A percentile compares a stretch with the other conserved stretches of the same genome.
Conservation (phyloP, 371 early-diverging fungal genomes). For the Homolaphlyctis polyrhiza region DNA sequence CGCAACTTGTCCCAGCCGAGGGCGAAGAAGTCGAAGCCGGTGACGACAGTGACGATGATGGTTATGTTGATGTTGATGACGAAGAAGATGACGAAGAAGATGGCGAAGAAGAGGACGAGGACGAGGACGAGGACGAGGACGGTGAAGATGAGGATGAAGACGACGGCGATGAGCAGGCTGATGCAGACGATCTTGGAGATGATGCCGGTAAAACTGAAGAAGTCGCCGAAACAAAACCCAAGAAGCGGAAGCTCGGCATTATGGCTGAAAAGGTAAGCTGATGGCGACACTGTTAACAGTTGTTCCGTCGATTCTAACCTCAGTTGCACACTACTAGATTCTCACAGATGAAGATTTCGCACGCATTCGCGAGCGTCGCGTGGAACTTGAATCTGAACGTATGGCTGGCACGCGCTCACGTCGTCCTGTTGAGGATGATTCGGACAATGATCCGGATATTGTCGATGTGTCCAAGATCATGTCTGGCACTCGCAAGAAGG, state of each 20-base stretch:
- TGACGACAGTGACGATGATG: conserved; percentile 43
- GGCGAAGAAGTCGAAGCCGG: conserved; percentile 32
- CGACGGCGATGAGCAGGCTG: conserved; percentile 5
- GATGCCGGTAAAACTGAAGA: conserved; percentile 14
- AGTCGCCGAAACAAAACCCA: neutral
- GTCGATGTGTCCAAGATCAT: conserved; percentile 64
- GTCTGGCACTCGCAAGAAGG: conserved; percentile 81
- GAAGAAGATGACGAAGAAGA: conserved; percentile 40
- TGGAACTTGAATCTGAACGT: conserved; percentile 50
- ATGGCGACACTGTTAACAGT: neutral
- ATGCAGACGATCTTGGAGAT: conserved; percentile 42
- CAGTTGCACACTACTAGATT: conserved; percentile 43
- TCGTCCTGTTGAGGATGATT: conserved; percentile 15
- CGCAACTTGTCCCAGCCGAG: too few relatives aligned
- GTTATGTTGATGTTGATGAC: conserved; percentile 26
- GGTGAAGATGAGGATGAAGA: conserved; percentile 37
- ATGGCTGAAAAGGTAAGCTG: conserved; percentile 19
- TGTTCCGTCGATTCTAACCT: neutral
- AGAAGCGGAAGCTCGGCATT: conserved; percentile 19
- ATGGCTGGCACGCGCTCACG: conserved; percentile 18
- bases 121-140: conserved; percentile 30
- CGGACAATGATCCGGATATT: conserved; percentile 24
- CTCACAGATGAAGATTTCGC: conserved; percentile 91
- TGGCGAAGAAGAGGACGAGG: conserved; percentile 1
- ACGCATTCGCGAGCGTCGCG: conserved; percentile 67